Evolutionary conservation across 1,284 basidiomycete genomes (phyloP).

Genomic region (Trichosporon coremiiforme): DNA sequence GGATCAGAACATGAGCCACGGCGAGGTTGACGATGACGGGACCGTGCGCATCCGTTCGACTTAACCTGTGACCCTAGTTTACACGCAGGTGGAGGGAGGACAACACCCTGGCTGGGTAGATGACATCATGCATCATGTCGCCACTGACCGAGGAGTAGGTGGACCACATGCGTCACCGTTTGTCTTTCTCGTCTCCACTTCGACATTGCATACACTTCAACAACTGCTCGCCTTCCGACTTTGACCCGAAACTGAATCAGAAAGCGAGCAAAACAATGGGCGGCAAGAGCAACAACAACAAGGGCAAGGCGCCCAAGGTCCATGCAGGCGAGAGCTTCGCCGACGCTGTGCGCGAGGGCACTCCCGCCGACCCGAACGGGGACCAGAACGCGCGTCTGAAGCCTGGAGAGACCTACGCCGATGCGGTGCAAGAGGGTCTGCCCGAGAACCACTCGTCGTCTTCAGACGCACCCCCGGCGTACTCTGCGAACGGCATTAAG

Average conservation of each 20-base stretch:
- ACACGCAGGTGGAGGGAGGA: neutral
- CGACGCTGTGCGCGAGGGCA: constrained; percentile 13
- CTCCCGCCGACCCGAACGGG: neutral
- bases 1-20: too few relatives aligned
- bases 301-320: neutral
- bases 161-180: constrained; percentile 6
- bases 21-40: too few relatives aligned
- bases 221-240: neutral
- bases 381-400: constrained; percentile 6
- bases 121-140: constrained; percentile 14
- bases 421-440: neutral
- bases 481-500: neutral
- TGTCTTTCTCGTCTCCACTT: neutral
- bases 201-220: neutral
- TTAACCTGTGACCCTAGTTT: too few relatives aligned
- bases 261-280: neutral
- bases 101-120: neutral
- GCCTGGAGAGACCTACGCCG: constrained; percentile 6
- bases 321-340: neutral
- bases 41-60: too few relatives aligned
- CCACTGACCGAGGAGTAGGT: constrained; percentile 3
- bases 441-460: neutral
- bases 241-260: too few relatives aligned
- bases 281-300: neutral
- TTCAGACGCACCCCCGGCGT: neutral